Conservation (phyloP, 768 basidiomycete species). For the Dioszegia aurantiaca region DNA sequence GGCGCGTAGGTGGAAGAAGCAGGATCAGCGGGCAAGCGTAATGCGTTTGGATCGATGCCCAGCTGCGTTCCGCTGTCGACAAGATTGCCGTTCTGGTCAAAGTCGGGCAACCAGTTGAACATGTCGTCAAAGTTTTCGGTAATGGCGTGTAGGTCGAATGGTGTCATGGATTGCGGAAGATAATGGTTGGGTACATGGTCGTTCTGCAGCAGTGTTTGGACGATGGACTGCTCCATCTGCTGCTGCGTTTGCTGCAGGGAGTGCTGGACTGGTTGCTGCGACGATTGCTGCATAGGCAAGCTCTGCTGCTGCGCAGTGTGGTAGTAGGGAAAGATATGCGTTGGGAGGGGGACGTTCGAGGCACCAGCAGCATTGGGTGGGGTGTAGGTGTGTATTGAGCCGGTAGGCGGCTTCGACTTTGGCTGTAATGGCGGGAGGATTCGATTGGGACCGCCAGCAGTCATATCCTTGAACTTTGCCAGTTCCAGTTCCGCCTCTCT, state of each 20-base stretch:
- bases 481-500: constrained; percentile 46
- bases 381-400: neutral
- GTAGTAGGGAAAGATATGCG: constrained; percentile 3
- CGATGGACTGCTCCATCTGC: neutral
- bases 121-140: constrained; percentile 33
- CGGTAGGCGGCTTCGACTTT: neutral
- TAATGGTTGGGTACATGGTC: neutral
- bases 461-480: constrained; percentile 25
- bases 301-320: neutral
- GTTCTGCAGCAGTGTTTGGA: neutral
- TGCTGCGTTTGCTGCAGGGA: constrained; percentile 7
- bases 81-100: constrained; percentile 13
- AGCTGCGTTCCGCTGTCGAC: neutral
- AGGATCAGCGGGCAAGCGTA: neutral
- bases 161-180: constrained; percentile 22
- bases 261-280: too few relatives aligned
- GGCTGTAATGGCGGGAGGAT: neutral
- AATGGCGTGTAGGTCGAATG: constrained; percentile 42
- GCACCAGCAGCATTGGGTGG: neutral
- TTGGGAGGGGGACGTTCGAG: neutral
- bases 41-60: constrained; percentile 7
- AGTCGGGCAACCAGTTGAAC: constrained; percentile 43
- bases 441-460: constrained; percentile 7
- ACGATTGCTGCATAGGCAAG: neutral
- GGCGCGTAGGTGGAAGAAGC: neutral